These are phyloP conservation scores for Vishniacozyma victoriae DNA, from an alignment of 768 basidiomycete genomes.

Conservation along the genomic window DNA sequence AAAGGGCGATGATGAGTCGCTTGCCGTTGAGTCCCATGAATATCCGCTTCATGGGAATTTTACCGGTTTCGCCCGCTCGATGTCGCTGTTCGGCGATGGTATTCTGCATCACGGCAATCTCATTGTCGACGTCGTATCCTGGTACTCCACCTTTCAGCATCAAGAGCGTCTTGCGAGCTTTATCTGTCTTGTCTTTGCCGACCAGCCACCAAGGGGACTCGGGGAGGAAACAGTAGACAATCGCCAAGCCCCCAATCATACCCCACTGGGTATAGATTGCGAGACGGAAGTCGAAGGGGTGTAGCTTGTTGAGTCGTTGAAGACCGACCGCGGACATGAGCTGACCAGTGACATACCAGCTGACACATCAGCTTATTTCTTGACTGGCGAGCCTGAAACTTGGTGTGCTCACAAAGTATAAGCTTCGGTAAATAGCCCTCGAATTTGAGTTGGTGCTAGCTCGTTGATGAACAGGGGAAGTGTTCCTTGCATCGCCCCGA, in stretches of 20 bases:
- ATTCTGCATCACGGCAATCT: background rate
- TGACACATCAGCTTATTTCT: constrained; percentile 2
- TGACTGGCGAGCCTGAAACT: background rate
- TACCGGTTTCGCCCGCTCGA: background rate
- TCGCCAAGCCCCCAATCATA: constrained; percentile 7
- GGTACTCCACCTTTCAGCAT: background rate
- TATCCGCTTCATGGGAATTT: background rate
- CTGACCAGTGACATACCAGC: constrained; percentile 28
- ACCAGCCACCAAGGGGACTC: constrained; percentile 15
- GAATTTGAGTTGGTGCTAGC: constrained; percentile 12
- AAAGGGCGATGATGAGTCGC: constrained; percentile 13
- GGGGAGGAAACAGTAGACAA: constrained; percentile 11
- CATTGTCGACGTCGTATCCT: constrained; percentile 1
- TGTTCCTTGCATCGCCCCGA: constrained; percentile 24
- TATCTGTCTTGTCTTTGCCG: background rate
- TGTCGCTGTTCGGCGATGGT: background rate
- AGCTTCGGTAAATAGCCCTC: constrained; percentile 25
- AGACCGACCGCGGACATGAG: constrained; percentile 24
- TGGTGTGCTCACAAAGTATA: constrained; percentile 18
- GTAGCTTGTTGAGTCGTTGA: constrained; percentile 1
- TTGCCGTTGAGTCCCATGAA: constrained; percentile 9
- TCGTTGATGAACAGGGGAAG: constrained; percentile 25
- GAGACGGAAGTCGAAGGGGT: constrained; percentile 13
- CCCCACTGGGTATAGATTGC: constrained; percentile 28
- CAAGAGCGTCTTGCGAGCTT: background rate